Conservation (phyloP, 2,329 filamentous ascomycete species). For the Ampelomyces quisqualis region DNA sequence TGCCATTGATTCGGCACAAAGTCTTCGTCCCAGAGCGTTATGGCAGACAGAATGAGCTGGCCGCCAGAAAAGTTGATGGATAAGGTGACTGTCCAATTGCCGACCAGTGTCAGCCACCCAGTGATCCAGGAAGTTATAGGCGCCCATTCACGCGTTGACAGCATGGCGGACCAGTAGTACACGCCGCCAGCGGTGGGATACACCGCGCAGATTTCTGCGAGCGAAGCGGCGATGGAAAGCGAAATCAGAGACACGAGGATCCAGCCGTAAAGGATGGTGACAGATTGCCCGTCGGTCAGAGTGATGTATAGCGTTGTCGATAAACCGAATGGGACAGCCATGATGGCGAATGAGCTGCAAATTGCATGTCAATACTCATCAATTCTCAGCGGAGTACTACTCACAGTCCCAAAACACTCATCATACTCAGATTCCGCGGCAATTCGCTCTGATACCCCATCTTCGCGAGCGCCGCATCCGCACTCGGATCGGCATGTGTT, state of each 20-base stretch:
- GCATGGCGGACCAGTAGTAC: conserved; percentile 70
- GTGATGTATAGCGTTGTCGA: conserved; percentile 69
- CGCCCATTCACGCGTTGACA: conserved; percentile 64
- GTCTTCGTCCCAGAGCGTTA: conserved; percentile 68
- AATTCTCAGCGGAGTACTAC: conserved; percentile 19
- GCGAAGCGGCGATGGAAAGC: conserved; percentile 66
- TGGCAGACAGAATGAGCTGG: conserved; percentile 63
- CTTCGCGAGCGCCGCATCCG: conserved; percentile 62
- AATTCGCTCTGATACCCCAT: conserved; percentile 70
- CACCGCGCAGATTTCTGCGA: conserved; percentile 73
- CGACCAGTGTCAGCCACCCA: conserved; percentile 70
- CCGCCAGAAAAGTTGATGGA: conserved; percentile 70
- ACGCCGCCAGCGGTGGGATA: conserved; percentile 75
- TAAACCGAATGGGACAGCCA: conserved; percentile 69
- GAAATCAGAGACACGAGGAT: conserved; percentile 66
- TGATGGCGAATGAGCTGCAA: conserved; percentile 67
- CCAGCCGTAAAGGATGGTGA: conserved; percentile 72
- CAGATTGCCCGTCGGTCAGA: conserved; percentile 66
- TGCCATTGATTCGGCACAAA: conserved; percentile 69
- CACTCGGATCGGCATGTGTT: conserved; percentile 48
- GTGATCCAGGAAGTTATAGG: conserved; percentile 69
- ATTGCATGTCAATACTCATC: neutral
- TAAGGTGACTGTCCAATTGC: conserved; percentile 68
- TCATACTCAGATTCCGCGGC: conserved; percentile 66
- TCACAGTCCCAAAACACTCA: conserved; percentile 65